Conservation (phyloP, 1,139 yeast genomes). For the Pichia sp. region DNA sequence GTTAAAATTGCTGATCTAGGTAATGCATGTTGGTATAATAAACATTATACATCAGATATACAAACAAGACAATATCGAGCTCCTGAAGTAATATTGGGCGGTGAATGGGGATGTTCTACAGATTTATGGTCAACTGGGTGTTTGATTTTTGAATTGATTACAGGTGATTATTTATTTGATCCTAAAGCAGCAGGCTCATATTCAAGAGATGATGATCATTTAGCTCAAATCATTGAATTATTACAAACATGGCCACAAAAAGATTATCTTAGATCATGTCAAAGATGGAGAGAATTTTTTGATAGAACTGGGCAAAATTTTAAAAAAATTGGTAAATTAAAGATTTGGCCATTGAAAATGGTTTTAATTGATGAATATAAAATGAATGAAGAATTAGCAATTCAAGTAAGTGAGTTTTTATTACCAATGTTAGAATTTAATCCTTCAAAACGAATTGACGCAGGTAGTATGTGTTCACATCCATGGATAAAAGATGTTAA, state of each 20-base stretch:
- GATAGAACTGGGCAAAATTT: constrained; percentile 33
- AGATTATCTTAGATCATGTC: constrained; percentile 40
- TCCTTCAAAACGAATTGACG: constrained; percentile 68
- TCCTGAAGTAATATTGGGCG: constrained; percentile 58
- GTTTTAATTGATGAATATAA: constrained; percentile 73
- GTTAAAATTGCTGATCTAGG: constrained; percentile 74
- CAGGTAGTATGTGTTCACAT: constrained; percentile 69
- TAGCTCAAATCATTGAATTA: constrained; percentile 67
- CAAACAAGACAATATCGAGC: constrained; percentile 74
- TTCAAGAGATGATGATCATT: constrained; percentile 65
- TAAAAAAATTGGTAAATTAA: constrained; percentile 52
- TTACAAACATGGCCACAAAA: constrained; percentile 51
- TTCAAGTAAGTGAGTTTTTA: constrained; percentile 54
- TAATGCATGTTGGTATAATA: constrained; percentile 62
- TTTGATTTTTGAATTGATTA: constrained; percentile 59
- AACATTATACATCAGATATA: constrained; percentile 65
- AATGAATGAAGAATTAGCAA: constrained; percentile 81
- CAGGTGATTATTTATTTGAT: constrained; percentile 73
- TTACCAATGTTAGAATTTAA: constrained; percentile 60
- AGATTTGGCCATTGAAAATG: constrained; percentile 59
- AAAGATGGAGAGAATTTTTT: constrained; percentile 46
- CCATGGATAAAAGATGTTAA: constrained; percentile 59
- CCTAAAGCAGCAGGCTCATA: constrained; percentile 49
- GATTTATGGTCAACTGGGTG: constrained; percentile 76
- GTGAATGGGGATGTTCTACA: constrained; percentile 69